phyloP scores from a whole-genome alignment of 257 asterid species.

The Handroanthus guayacan region DNA sequence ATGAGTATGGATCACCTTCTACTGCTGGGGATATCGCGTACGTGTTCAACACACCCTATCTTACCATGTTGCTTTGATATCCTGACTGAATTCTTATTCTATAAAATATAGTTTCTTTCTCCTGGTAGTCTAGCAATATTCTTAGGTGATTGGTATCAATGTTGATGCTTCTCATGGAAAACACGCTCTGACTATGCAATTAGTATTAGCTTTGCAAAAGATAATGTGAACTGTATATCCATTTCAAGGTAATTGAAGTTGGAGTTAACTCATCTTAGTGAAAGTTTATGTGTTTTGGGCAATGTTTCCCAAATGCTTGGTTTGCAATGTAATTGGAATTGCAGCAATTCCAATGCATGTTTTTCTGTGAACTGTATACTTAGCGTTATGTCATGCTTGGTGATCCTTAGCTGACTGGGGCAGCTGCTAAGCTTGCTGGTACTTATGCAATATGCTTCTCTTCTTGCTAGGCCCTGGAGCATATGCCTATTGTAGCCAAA shows the following conservation, averaged over 20 bases:
- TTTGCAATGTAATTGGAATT: neutral
- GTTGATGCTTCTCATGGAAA: neutral
- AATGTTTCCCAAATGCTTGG: neutral
- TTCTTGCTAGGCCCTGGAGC: neutral
- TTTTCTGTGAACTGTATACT: neutral
- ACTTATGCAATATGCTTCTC: neutral
- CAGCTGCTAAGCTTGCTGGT: neutral
- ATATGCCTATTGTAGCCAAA: neutral
- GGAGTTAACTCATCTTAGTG: no score
- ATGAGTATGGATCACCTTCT: slow-evolving; percentile 98
- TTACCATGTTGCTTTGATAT: slow-evolving; percentile 15
- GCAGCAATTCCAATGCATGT: neutral
- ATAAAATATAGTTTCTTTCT: slow-evolving; percentile 14
- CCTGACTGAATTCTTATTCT: slow-evolving; percentile 3
- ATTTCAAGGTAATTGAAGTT: neutral
- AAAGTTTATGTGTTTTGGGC: no score
- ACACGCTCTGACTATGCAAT: no score
- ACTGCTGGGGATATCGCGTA: slow-evolving; percentile 99
- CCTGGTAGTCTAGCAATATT: slow-evolving; percentile 8
- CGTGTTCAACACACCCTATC: slow-evolving; percentile 40
- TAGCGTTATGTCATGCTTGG: neutral
- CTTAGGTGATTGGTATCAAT: slow-evolving; percentile 18
- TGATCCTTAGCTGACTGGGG: neutral
- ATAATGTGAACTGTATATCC: neutral
- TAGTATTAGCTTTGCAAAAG: neutral